Base-by-base conservation (phyloP, 1,284 basidiomycete species). In the Irpex sp. region DNA sequence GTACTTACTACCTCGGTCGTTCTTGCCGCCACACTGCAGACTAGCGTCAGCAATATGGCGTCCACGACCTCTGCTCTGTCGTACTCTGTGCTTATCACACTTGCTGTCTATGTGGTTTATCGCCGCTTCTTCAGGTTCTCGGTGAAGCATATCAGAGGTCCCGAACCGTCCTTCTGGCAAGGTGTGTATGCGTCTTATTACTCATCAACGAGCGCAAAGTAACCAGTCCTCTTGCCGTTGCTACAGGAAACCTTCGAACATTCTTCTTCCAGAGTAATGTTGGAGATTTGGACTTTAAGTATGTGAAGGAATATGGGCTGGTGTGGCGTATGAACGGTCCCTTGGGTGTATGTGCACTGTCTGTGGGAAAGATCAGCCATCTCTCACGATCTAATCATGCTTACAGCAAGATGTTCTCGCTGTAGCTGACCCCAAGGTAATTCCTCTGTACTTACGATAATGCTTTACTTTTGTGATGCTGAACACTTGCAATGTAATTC, bases 241-340 rank as follows among this genome's bases (percentile, higher is more conserved):
- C 62, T 11, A 21, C 19, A 62, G 64, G 64, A 1, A 62, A 65
- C 35, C 19, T 61, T 1, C 53, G 61, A 31, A 58, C 56, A 13
- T 47, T 73, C 7, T 63, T 60, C 15, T 58, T 66, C 15, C 70
- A 76, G 60, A 53, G 70, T 8, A 70, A 76, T 58, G 74, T 75
- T 0, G 76, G 76, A 1, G 70, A 75, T 33, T 61, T 72, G 5
- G 72, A 75, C 5, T 71, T 70, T 57, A 51, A 70, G 50, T 76
- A 71, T 68, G 64, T 69, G 50, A 65, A 68, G 33, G 67, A 76
- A 59, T 78, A 76, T 62, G 77, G 77, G 6, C 64, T 66, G 0
- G 69, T 70, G 0, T 76, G 73, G 70, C 66, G 72, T 19, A 55
- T 67, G 19, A 19, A 54, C 21, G 47, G 31, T 31, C 13, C 57